Evolutionary conservation across 1,139 yeast species (phyloP).

Genomic region (Pichia sp.): DNA sequence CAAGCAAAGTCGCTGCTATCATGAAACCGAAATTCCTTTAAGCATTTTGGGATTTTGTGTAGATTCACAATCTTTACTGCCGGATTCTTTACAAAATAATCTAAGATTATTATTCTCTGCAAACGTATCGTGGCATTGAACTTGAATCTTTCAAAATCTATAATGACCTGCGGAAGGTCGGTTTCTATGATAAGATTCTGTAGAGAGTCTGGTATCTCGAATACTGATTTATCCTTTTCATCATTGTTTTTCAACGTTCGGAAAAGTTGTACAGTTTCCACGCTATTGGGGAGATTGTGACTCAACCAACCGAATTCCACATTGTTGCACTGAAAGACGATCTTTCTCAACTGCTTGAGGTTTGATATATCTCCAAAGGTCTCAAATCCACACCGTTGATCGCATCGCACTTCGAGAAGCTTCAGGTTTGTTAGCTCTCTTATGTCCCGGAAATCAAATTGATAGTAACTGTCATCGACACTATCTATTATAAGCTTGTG

Average conservation of each 20-base stretch:
- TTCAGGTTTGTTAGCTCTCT: not conserved
- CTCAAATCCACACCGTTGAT: not conserved
- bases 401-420: conserved; percentile 3
- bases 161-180: not conserved
- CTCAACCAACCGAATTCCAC: conserved; percentile 6
- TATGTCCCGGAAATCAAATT: not conserved
- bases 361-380: not conserved
- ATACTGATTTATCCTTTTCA: not conserved
- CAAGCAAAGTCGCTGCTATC: conserved; percentile 1
- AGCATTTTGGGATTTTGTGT: not conserved
- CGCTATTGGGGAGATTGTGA: not conserved
- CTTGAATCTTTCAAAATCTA: conserved; percentile 1
- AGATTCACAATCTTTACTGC: not conserved
- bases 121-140: conserved; percentile 1
- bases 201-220: not conserved
- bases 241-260: not conserved
- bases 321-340: conserved; percentile 1
- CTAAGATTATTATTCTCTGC: not conserved
- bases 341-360: not conserved
- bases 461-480: not conserved
- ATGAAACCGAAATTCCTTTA: conserved; percentile 8
- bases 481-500: conserved; percentile 3
- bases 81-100: not conserved
- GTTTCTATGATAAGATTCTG: conserved; percentile 7
- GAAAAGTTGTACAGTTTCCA: conserved; percentile 1